Evolutionary conservation across 495 filamentous ascomycete species (phyloP).

Genomic region (Talaromyces thailandensis): DNA sequence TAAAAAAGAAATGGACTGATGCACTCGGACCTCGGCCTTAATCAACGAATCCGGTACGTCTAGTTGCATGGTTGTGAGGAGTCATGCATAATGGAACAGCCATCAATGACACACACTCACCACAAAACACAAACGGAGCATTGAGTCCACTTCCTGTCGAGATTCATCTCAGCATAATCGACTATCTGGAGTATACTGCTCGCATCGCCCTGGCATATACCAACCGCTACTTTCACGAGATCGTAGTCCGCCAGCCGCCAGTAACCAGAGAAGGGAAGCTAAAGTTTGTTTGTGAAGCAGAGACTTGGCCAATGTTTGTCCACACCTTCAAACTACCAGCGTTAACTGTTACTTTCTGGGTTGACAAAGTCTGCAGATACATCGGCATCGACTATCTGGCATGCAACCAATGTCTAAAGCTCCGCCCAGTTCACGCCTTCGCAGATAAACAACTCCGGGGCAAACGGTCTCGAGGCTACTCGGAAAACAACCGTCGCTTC

Average conservation of each 20-base stretch:
- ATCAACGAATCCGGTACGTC: not conserved
- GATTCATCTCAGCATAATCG: not conserved
- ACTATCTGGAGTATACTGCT: slow-evolving; percentile 1
- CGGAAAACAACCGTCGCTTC: slow-evolving; percentile 3
- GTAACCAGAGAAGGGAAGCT: not conserved
- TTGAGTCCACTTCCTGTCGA: not conserved
- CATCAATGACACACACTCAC: not conserved
- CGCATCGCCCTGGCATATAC: slow-evolving; percentile 4
- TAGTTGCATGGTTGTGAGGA: not conserved
- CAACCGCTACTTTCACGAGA: not conserved
- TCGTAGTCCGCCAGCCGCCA: not conserved
- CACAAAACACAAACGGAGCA: not conserved
- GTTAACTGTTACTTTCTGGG: not conserved
- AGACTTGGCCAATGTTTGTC: slow-evolving; percentile 5
- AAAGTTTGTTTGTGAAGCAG: not conserved
- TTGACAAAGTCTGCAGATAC: not conserved
- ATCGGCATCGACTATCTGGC: not conserved
- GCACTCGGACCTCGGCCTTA: not conserved
- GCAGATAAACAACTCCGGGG: not conserved
- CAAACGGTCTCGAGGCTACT: not conserved
- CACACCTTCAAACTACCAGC: not conserved
- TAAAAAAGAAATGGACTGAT: not conserved
- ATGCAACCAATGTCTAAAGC: slow-evolving; percentile 7
- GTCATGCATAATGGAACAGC: not conserved
- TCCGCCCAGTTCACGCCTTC: not conserved